Evolutionary conservation across 371 early-diverging fungal genomes (phyloP), one percentile per base, ranked within the genome.

Genomic region (Mucor piriformis): DNA sequence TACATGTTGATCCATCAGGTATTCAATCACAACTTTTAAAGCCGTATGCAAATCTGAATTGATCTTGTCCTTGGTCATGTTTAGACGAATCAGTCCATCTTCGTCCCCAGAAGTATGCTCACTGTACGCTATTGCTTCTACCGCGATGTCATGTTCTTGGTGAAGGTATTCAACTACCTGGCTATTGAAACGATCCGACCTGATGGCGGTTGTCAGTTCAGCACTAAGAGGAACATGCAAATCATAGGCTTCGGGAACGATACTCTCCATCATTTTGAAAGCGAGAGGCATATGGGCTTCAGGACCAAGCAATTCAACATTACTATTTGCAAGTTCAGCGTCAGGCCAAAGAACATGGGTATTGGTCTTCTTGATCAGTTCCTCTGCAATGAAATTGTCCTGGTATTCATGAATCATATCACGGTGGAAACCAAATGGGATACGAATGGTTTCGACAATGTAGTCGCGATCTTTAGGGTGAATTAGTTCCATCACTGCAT

Each of bases 401-500:
- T 74, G 69, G 50, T 80, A 76, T 10, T 81, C 66, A 11, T 69
- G 77, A 23, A 83, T 63, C 37, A 85, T 35, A 3, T 51, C 43
- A 12, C 83, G 79, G 27, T 86, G 85, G 12, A 74, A 57, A 0
- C 74, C 63, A 52, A 74, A 78, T 2, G 85, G 84, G 23, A 84
- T 72, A 12, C 60, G 43, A 37, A 83, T 50, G 3, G 50, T 56
- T 25, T 72, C 67, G 8, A 51, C 60, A 3, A 77, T 66, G 47
- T 73, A 83, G 23, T 79, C 81, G 51, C 81, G 75, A 59, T 86
- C 88, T 33, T 76, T 78, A 8, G 86, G 76, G 43, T 76, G 78
- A 40, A 89, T 81, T 0, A 88, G 50, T 60, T 92, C 91, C 78
- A 89, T 80, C 13, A 92, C 85, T 8, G 86, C 76, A 21, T 80